Evolutionary conservation across 2,329 filamentous ascomycete species (phyloP), one percentile per base, ranked within the genome.

Genomic region (Periconia digitata): DNA sequence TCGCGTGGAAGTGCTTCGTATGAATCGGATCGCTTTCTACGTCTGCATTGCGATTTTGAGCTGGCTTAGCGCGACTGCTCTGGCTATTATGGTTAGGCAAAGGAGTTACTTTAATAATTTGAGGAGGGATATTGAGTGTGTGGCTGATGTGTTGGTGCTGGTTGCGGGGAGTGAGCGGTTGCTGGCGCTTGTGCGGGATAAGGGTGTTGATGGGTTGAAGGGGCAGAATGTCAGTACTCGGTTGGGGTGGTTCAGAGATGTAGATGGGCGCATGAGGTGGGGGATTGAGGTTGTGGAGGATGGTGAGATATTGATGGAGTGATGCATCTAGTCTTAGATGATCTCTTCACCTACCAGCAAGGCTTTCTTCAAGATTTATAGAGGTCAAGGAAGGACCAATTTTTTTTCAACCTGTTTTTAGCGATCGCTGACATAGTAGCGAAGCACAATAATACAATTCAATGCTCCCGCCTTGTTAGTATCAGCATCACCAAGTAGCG

Each of bases 221-320:
- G 44, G 29, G 12, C 22, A 43, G 15, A 44, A 32, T 17, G 46
- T 32, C 23, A 37, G 45, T 17, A 46, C 42, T 21, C 47, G 39
- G 22, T 36, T 56, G 21, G 54, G 51, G 16, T 50, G 49, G 49
- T 54, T 54, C 27, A 29, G 36, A 20, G 44, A 32, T 15, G 18
- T 20, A 12, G 47, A 56, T 29, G 51, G 54, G 13, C 43, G 20
- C 18, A 44, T 52, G 40, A 44, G 54, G 43, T 52, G 51, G 49
- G 51, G 49, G 2, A 47, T 55, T 22, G 53, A 53, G 32, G 40
- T 55, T 22, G 47, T 51, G 8, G 42, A 51, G 39, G 49, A 51
- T 15, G 49, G 45, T 7, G 44, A 51, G 18, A 20, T 51, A 12
- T 21, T 46, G n/a, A 47, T 51, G 48, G 29, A 47, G 5, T 44